Evolutionary conservation across 768 basidiomycete species (phyloP), one percentile per base, ranked within the genome.

Genomic region (Tricholoma sp.): DNA sequence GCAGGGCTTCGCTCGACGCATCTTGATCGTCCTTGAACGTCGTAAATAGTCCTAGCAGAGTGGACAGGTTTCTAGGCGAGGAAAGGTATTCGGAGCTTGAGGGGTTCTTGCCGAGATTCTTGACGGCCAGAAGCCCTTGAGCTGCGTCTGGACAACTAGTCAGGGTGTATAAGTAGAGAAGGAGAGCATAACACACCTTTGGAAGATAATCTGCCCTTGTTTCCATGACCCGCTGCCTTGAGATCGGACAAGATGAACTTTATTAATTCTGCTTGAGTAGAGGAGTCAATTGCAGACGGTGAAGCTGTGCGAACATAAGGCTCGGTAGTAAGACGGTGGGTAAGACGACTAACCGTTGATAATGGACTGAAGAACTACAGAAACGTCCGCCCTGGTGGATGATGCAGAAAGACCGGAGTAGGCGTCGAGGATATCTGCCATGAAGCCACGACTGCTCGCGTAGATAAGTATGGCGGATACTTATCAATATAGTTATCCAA

Each of bases 81-180:
- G 81, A 78, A 20, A 92, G 75, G 52, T 84, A 72, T 51, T 75
- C 71, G 4, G 93, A 91, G 13, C 88, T 88, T 3, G 83, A 72
- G 0, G 82, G 84, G 52, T 84, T 80, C 63, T 85, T 85, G 12
- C 86, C 91, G 3, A 94, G 78, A 7, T 80, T 81, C 70, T 94
- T 94, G 56, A 94, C 67, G 0, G 88, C 82, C 45, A 83, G 71
- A 2, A 94, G 73, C 13, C 89, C 91, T 33, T 75, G 79, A 2
- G 81, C 74, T 31, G 82, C 80, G 67, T 92, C 91, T 94, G 65
- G n/a, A 34, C 37, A 13, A 57, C 17, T 1, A 9, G 10, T 17
- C n/a, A 44, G 48, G 42, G 45, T 33, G 20, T 41, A 10, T 17
- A 15, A 9, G 20, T n/a, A 18, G 31, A 39, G 52, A n/a, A 41